A percentile compares a stretch with the other conserved stretches of the same genome.
These are phyloP conservation scores for Cyclotella sp. DNA, from an alignment of 108 stramenopile species.

Conservation along the genomic window DNA sequence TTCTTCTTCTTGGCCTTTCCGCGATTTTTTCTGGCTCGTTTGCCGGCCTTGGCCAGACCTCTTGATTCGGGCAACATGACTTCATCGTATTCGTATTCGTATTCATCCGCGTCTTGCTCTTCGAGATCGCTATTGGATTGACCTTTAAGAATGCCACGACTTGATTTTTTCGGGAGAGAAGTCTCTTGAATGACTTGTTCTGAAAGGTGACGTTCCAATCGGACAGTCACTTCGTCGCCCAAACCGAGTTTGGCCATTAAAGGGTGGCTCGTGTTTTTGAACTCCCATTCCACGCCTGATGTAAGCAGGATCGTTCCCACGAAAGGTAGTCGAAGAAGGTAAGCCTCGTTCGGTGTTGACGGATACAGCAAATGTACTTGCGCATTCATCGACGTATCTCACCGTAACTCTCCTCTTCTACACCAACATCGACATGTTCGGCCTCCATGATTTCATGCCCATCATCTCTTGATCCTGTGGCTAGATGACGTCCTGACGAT, in stretches of 20 bases:
- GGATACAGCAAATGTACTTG: too few relatives aligned
- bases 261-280: background rate
- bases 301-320: background rate
- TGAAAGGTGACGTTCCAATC: slow-evolving; percentile 9
- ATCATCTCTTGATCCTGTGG: background rate
- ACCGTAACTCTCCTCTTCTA: slow-evolving; percentile 1
- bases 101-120: background rate
- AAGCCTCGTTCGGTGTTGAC: too few relatives aligned
- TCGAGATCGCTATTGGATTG: background rate
- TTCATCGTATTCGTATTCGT: slow-evolving; percentile 7
- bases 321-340: background rate
- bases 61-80: background rate
- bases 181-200: background rate
- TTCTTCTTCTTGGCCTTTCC: background rate
- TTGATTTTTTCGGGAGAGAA: background rate
- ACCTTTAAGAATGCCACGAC: background rate
- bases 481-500: background rate
- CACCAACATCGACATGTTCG: background rate
- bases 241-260: background rate
- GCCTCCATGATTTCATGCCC: background rate
- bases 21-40: too few relatives aligned
- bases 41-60: too few relatives aligned
- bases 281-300: slow-evolving; percentile 1
- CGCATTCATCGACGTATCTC: background rate
- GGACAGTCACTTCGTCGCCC: background rate